Conservation (phyloP, 306 rosid species). For the Castanopsis chinensis region DNA sequence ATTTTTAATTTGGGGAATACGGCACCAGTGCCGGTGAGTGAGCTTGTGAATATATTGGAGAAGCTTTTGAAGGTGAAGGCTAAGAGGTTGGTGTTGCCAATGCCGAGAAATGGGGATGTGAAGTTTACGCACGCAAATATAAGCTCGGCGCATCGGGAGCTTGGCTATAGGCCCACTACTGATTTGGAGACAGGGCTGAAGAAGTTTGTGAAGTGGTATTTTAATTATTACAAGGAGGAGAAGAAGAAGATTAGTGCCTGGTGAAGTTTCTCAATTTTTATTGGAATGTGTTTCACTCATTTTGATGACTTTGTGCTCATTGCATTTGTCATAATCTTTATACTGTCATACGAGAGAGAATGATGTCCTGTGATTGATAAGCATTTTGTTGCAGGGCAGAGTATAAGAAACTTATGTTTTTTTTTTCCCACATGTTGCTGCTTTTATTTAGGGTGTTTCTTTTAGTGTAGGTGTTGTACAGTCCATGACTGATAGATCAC, state of each 20-base stretch:
- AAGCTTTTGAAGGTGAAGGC: conserved; percentile 78
- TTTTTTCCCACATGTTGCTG: conserved; percentile 24
- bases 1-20: conserved; percentile 77
- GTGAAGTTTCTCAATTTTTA: conserved; percentile 36
- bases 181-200: conserved; percentile 74
- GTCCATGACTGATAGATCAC: conserved; percentile 48
- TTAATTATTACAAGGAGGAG: conserved; percentile 43
- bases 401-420: conserved; percentile 26
- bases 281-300: background rate
- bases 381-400: conserved; percentile 31
- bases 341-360: conserved; percentile 8
- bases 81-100: conserved; percentile 53
- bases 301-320: background rate
- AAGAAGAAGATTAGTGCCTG: conserved; percentile 51
- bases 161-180: conserved; percentile 66
- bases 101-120: conserved; percentile 91
- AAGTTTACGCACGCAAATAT: conserved; percentile 82
- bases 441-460: conserved; percentile 33
- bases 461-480: conserved; percentile 59
- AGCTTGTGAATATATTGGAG: conserved; percentile 76
- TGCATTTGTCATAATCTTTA: conserved; percentile 14
- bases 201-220: conserved; percentile 85
- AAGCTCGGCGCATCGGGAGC: conserved; percentile 61
- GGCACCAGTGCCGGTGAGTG: conserved; percentile 72
- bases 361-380: conserved; percentile 14